phyloP scores from a whole-genome alignment of 2,329 filamentous ascomycete genomes.

The Pseudocercospora ulei region DNA sequence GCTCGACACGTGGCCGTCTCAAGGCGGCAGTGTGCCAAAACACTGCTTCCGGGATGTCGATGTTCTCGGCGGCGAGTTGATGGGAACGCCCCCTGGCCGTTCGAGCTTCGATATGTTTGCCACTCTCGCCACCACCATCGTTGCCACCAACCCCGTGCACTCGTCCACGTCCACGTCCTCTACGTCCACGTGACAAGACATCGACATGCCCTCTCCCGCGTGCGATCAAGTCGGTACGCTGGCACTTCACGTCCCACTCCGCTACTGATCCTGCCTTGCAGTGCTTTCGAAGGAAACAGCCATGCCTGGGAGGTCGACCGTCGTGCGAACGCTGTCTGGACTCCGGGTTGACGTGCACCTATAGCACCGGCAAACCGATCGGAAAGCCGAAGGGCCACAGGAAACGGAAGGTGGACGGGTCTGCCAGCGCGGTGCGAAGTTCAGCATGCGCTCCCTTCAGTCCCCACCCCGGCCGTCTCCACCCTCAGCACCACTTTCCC shows the following conservation, averaged over 20 bases:
- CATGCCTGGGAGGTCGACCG: slow-evolving; percentile 9
- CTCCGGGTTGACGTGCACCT: slow-evolving; percentile 8
- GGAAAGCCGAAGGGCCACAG: slow-evolving; percentile 14
- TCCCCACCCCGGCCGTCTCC: neutral
- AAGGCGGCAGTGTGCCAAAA: neutral
- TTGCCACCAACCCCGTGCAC: neutral
- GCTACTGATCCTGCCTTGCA: neutral
- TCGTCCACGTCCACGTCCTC: slow-evolving; percentile 2
- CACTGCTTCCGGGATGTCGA: neutral
- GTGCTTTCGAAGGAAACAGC: slow-evolving; percentile 9
- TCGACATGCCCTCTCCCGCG: slow-evolving; percentile 12
- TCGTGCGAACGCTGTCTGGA: slow-evolving; percentile 5
- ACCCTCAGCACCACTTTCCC: neutral
- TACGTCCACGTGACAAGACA: no score
- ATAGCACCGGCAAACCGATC: slow-evolving; percentile 12
- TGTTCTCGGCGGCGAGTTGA: neutral
- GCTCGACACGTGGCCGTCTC: slow-evolving; percentile 2
- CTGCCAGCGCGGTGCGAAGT: neutral
- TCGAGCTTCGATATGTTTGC: neutral
- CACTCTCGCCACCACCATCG: neutral
- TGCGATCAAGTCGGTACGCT: slow-evolving; percentile 13
- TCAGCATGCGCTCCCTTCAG: neutral
- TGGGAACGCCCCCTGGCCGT: neutral
- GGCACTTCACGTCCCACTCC: no score
- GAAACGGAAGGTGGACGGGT: slow-evolving; percentile 1